phyloP scores from a whole-genome alignment of 164 flowering plant species.

The Stephania yunnanensis region DNA sequence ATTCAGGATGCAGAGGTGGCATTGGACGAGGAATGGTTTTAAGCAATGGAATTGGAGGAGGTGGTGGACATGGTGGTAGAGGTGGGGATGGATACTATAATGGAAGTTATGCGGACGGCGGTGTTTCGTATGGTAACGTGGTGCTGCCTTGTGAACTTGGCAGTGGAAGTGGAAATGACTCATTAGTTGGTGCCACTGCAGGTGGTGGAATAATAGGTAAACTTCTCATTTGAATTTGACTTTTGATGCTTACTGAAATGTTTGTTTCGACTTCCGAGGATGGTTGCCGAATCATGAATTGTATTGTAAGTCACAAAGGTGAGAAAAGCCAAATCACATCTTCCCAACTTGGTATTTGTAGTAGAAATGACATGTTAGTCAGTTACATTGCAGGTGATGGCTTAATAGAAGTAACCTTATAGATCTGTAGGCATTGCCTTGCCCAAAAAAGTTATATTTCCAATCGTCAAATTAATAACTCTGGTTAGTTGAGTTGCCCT shows the following conservation, averaged over 20 bases:
- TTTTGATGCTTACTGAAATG: neutral
- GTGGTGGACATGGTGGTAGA: constrained; percentile 97
- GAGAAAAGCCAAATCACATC: too few relatives aligned
- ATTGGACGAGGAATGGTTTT: constrained; percentile 62
- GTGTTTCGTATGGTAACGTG: constrained; percentile 72
- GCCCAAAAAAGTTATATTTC: too few relatives aligned
- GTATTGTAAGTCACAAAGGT: too few relatives aligned
- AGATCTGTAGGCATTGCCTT: too few relatives aligned
- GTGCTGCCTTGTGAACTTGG: constrained; percentile 98
- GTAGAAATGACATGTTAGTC: too few relatives aligned
- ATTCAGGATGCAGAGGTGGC: constrained; percentile 84
- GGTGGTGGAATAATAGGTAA: constrained; percentile 96
- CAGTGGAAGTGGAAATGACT: constrained; percentile 90
- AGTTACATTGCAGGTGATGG: too few relatives aligned
- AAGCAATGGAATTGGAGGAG: constrained; percentile 66
- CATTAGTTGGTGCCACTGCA: constrained; percentile 50
- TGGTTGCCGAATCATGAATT: too few relatives aligned
- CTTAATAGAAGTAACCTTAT: too few relatives aligned
- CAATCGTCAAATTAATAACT: too few relatives aligned
- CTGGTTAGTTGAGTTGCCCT: too few relatives aligned
- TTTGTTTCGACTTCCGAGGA: neutral
- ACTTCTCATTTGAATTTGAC: neutral
- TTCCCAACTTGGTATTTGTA: too few relatives aligned
- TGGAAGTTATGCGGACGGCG: constrained; percentile 64
- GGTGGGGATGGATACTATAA: constrained; percentile 81